phyloP scores from a whole-genome alignment of 345 rosid genomes.

The Cardiospermum halicacabum region DNA sequence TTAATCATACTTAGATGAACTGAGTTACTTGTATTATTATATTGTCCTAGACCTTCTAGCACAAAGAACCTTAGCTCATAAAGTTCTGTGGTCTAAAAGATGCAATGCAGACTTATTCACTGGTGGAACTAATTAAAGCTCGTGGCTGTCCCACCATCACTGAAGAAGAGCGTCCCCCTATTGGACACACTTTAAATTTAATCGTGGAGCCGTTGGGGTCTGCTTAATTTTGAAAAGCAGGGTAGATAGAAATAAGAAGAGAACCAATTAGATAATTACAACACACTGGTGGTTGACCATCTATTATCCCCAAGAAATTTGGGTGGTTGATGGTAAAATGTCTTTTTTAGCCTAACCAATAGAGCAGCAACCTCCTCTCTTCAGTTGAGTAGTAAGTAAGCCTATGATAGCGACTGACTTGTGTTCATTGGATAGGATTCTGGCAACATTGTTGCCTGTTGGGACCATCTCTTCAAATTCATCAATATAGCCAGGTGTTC shows the following conservation, averaged over 20 bases:
- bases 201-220: background rate
- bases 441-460: constrained; percentile 1
- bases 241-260: background rate
- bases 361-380: background rate
- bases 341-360: constrained; percentile 9
- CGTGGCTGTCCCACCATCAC: constrained; percentile 4
- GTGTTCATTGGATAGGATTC: background rate
- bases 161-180: background rate
- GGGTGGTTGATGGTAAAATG: constrained; percentile 7
- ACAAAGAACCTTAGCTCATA: background rate
- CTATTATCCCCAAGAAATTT: background rate
- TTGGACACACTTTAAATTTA: background rate
- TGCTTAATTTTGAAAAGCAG: constrained; percentile 3
- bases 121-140: constrained; percentile 3
- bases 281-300: constrained; percentile 14
- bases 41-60: background rate
- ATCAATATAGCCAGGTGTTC: constrained; percentile 4
- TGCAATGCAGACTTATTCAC: constrained; percentile 1
- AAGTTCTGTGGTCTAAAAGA: background rate
- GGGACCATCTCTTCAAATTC: constrained; percentile 15
- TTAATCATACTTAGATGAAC: constrained; percentile 13
- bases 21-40: background rate
- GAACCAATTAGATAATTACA: constrained; percentile 10
- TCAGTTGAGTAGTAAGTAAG: constrained; percentile 13
- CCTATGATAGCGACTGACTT: background rate